Evolutionary conservation across 805 yeast genomes (phyloP).

Genomic region (Cyberlindnera meyerae): DNA sequence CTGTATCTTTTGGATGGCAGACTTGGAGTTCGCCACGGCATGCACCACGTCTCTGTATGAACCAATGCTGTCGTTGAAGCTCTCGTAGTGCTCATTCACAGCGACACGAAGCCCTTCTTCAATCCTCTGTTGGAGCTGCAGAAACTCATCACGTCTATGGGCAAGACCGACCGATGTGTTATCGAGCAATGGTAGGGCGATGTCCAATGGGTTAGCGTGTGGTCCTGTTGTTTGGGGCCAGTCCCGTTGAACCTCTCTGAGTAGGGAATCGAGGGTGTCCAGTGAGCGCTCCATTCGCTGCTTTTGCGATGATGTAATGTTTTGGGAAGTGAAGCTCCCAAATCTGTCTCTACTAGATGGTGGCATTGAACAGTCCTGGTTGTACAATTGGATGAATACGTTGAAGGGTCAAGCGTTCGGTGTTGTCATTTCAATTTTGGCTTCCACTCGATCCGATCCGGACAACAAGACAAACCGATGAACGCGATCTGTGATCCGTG

Average conservation of each 20-base stretch:
- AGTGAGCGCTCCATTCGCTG: slow-evolving; percentile 17
- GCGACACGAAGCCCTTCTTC: slow-evolving; percentile 56
- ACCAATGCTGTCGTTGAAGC: slow-evolving; percentile 81
- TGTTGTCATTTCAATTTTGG: too few species aligned
- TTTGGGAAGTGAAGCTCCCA: background rate
- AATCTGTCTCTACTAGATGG: background rate
- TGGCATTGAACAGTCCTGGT: too few species aligned
- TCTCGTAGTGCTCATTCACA: slow-evolving; percentile 77
- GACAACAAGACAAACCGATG: too few species aligned
- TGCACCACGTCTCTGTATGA: slow-evolving; percentile 70
- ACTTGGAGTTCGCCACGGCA: slow-evolving; percentile 61
- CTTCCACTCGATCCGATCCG: too few species aligned
- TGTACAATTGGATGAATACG: too few species aligned
- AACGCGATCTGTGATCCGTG: too few species aligned
- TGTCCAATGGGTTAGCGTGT: slow-evolving; percentile 75
- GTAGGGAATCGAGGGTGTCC: slow-evolving; percentile 16
- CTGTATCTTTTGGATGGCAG: slow-evolving; percentile 44
- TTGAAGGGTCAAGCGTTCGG: too few species aligned
- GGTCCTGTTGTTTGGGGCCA: slow-evolving; percentile 48
- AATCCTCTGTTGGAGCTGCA: slow-evolving; percentile 51
- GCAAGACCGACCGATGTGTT: slow-evolving; percentile 90
- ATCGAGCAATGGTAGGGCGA: slow-evolving; percentile 79
- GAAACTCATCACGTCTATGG: slow-evolving; percentile 62
- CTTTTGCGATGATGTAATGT: background rate
- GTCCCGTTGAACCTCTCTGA: slow-evolving; percentile 33